Conservation (phyloP, 352 stramenopile genomes). For the Phytophthora cryptogea region DNA sequence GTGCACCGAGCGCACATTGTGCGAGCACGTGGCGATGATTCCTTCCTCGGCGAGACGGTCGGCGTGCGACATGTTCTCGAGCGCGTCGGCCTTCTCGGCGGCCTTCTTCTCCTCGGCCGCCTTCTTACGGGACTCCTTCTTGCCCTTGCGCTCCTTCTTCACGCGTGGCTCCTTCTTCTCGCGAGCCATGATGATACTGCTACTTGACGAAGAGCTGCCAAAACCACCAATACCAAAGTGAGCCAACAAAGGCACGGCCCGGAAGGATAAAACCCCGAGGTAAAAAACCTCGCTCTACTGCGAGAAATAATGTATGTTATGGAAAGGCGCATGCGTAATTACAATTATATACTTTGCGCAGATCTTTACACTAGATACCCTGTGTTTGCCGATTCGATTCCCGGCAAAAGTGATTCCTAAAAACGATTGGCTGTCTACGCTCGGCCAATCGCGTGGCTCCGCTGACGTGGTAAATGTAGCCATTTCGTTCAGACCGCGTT, state of each 20-base stretch:
- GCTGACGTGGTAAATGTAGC: slow-evolving; percentile 17
- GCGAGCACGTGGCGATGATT: slow-evolving; percentile 97
- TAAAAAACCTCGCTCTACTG: slow-evolving; percentile 14
- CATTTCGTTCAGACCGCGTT: slow-evolving; percentile 18
- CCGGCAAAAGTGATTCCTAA: slow-evolving; percentile 15
- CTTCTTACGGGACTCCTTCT: slow-evolving; percentile 82
- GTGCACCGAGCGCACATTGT: slow-evolving; percentile 90
- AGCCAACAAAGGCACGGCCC: slow-evolving; percentile 23
- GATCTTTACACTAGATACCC: slow-evolving; percentile 17
- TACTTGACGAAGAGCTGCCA: slow-evolving; percentile 28
- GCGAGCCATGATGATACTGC: slow-evolving; percentile 21
- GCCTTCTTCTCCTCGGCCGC: slow-evolving; percentile 80
- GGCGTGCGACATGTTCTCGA: slow-evolving; percentile 75
- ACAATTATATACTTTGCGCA: too few species aligned
- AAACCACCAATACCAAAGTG: slow-evolving; percentile 42
- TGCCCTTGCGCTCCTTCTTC: slow-evolving; percentile 80
- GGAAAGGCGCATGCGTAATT: neutral
- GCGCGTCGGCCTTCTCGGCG: slow-evolving; percentile 60
- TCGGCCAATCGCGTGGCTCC: slow-evolving; percentile 17
- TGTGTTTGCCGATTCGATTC: neutral
- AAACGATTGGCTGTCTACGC: slow-evolving; percentile 39
- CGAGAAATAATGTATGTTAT: neutral
- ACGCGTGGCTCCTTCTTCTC: slow-evolving; percentile 61
- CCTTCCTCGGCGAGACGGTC: slow-evolving; percentile 93
- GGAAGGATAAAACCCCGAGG: slow-evolving; percentile 16